Percentiles rank a stretch among this genome's conserved stretches.
These are phyloP conservation scores for Hypoxylon sp. DNA, from an alignment of 2,329 filamentous ascomycete genomes.

Conservation along the genomic window DNA sequence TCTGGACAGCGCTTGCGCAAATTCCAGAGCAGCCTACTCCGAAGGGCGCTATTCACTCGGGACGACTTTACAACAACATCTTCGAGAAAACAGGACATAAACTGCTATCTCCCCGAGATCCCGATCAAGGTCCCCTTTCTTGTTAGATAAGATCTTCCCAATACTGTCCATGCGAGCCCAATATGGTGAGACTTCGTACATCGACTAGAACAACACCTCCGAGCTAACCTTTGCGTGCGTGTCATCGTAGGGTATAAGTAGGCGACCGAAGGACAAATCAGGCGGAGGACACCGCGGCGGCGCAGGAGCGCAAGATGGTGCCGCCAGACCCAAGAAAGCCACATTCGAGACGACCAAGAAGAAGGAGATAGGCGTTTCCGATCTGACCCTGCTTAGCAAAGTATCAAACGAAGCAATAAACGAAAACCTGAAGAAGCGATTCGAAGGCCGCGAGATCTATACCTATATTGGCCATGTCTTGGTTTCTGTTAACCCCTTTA, in stretches of 20 bases:
- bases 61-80: background rate
- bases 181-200: slow-evolving; percentile 48
- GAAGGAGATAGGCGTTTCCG: slow-evolving; percentile 98
- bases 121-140: slow-evolving; percentile 23
- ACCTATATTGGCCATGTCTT: slow-evolving; percentile 99
- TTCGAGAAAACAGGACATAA: background rate
- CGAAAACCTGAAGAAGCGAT: slow-evolving; percentile 97
- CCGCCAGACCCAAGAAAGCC: slow-evolving; percentile 89
- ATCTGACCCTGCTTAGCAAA: slow-evolving; percentile 97
- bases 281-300: slow-evolving; percentile 59
- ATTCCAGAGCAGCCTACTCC: slow-evolving; percentile 12
- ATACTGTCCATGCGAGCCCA: slow-evolving; percentile 52
- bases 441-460: slow-evolving; percentile 98
- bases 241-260: slow-evolving; percentile 62
- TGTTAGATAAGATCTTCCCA: slow-evolving; percentile 36
- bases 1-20: slow-evolving; percentile 31
- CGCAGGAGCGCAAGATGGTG: slow-evolving; percentile 56
- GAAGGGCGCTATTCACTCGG: slow-evolving; percentile 14
- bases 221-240: slow-evolving; percentile 38
- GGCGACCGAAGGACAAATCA: slow-evolving; percentile 64
- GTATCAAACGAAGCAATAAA: slow-evolving; percentile 99
- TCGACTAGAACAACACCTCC: slow-evolving; percentile 8
- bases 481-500: slow-evolving; percentile 98
- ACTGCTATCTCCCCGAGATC: slow-evolving; percentile 9
- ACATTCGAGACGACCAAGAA: slow-evolving; percentile 97